These are phyloP conservation scores for Apiospora aurea DNA, from an alignment of 2,329 filamentous ascomycete species.

Conservation along the genomic window DNA sequence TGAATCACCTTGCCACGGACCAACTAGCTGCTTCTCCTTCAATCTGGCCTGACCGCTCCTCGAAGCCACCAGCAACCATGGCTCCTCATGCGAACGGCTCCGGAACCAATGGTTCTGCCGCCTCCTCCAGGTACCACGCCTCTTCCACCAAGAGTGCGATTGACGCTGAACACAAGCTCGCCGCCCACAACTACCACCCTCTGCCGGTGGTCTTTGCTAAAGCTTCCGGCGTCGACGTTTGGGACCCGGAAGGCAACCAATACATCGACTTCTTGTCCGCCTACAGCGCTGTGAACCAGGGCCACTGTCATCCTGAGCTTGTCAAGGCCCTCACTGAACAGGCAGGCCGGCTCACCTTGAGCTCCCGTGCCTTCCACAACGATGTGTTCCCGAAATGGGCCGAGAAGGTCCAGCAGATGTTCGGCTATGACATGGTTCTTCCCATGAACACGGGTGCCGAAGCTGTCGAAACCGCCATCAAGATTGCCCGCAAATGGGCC, in stretches of 20 bases:
- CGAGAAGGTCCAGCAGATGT: constrained; percentile 86
- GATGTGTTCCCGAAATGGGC: constrained; percentile 97
- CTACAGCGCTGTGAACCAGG: constrained; percentile 97
- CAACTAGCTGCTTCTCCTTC: not conserved
- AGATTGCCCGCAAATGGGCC: constrained; percentile 96
- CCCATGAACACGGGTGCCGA: constrained; percentile 99
- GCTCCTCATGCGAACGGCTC: constrained; percentile 63
- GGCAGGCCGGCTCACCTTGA: constrained; percentile 87
- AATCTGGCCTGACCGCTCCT: not conserved
- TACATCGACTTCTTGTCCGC: constrained; percentile 98
- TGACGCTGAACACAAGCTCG: constrained; percentile 79
- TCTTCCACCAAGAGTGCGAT: constrained; percentile 83
- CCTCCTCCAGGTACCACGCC: constrained; percentile 68
- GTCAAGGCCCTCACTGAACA: constrained; percentile 90
- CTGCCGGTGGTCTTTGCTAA: constrained; percentile 91
- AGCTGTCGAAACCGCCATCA: constrained; percentile 94
- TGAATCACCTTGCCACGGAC: constrained; percentile 21
- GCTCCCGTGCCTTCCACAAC: constrained; percentile 96
- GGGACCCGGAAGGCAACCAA: constrained; percentile 95
- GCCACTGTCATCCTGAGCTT: constrained; percentile 96
- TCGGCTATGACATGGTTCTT: constrained; percentile 96
- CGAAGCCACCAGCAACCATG: constrained; percentile 48
- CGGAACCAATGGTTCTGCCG: constrained; percentile 42
- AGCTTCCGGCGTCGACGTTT: constrained; percentile 86
- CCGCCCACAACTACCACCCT: constrained; percentile 98